Evolutionary conservation across 306 rosid genomes (phyloP).

Genomic region (Oxytropis ochrocephala): DNA sequence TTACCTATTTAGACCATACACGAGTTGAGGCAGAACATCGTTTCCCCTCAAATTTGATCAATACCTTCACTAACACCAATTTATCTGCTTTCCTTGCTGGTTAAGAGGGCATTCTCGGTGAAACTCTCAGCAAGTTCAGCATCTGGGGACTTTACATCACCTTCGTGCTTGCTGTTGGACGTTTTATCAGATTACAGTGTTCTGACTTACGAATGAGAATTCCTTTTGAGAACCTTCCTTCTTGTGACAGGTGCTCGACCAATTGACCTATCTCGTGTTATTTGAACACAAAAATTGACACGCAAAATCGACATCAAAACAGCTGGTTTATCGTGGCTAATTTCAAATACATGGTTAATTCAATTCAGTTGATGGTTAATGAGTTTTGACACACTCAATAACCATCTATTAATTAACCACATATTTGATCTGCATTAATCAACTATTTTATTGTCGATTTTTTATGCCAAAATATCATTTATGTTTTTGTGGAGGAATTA

Average conservation of each 20-base stretch:
- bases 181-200: slow-evolving; percentile 90
- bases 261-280: slow-evolving; percentile 8
- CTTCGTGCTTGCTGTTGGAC: slow-evolving; percentile 94
- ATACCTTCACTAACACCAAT: slow-evolving; percentile 20
- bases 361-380: too few species aligned
- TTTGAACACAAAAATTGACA: too few species aligned
- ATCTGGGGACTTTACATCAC: slow-evolving; percentile 97
- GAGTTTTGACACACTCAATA: too few species aligned
- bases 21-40: neutral
- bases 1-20: neutral
- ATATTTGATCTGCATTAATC: too few species aligned
- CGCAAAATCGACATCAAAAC: too few species aligned
- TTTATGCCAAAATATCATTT: too few species aligned
- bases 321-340: too few species aligned
- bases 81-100: slow-evolving; percentile 13
- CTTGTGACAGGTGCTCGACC: slow-evolving; percentile 69
- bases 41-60: slow-evolving; percentile 2
- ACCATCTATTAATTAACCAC: too few species aligned
- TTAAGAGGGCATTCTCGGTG: slow-evolving; percentile 91
- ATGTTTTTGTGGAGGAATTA: neutral
- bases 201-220: slow-evolving; percentile 97
- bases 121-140: slow-evolving; percentile 97
- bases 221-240: slow-evolving; percentile 89
- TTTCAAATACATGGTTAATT: too few species aligned
- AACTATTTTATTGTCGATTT: too few species aligned